Conservation (phyloP, 306 rosid species). For the Notholithocarpus densiflorus region DNA sequence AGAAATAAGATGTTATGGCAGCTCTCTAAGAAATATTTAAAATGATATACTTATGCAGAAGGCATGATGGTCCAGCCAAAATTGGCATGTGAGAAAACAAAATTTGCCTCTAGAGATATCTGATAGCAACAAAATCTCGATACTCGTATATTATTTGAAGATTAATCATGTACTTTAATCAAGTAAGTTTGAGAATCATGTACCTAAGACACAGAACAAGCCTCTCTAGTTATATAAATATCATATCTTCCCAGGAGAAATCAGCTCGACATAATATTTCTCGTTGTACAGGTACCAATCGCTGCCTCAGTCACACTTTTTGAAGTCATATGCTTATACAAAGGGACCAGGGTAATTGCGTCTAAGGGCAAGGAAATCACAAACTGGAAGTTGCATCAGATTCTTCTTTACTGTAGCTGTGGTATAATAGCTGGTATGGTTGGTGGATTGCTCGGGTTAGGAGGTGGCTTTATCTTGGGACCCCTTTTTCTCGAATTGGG, state of each 20-base stretch:
- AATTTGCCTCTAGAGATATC: background rate
- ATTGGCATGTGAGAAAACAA: background rate
- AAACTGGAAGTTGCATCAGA: conserved; percentile 64
- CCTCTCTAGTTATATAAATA: background rate
- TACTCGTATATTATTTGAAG: background rate
- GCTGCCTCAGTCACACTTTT: conserved; percentile 62
- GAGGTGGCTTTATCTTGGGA: conserved; percentile 83
- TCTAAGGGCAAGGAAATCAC: conserved; percentile 75
- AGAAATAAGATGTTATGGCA: background rate
- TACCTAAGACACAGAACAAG: background rate
- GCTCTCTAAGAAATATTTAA: background rate
- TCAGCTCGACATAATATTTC: conserved; percentile 2
- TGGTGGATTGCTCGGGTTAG: conserved; percentile 78
- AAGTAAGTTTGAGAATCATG: background rate
- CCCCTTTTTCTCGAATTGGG: conserved; percentile 82
- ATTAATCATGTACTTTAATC: background rate
- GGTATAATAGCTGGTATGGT: conserved; percentile 77
- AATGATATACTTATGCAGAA: background rate
- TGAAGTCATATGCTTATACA: conserved; percentile 66
- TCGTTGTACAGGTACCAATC: conserved; percentile 50
- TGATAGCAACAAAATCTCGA: background rate
- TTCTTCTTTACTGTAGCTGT: conserved; percentile 53
- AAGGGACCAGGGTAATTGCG: conserved; percentile 67
- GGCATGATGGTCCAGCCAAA: background rate
- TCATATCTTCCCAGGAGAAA: conserved; percentile 6